Percentiles rank a stretch among this genome's conserved stretches.
phyloP scores from a whole-genome alignment of 2,329 filamentous ascomycete genomes.

The Tolypocladium ophioglossoides region DNA sequence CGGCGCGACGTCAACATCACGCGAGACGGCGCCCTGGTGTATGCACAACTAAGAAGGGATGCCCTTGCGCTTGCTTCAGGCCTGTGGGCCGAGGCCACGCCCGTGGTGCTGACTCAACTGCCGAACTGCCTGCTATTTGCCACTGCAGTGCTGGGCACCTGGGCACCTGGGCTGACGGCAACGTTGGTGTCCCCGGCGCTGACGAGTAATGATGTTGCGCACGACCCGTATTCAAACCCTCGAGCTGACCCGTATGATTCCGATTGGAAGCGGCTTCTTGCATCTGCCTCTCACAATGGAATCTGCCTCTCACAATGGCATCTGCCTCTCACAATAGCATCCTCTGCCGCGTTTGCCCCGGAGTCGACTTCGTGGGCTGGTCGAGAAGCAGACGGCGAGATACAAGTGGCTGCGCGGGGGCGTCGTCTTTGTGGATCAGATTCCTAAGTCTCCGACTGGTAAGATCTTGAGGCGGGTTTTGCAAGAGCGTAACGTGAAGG shows the following conservation, averaged over 20 bases:
- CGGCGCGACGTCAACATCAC: not conserved
- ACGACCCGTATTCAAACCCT: not conserved
- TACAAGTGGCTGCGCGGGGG: not conserved
- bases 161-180: not conserved
- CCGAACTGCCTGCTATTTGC: not conserved
- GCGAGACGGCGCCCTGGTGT: not conserved
- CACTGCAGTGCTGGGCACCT: not conserved
- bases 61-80: not conserved
- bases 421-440: not conserved
- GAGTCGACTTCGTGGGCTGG: not conserved
- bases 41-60: not conserved
- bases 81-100: not conserved
- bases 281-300: too few relatives aligned
- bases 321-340: too few relatives aligned
- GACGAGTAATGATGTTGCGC: not conserved
- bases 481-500: not conserved
- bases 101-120: not conserved
- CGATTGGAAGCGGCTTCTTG: not conserved
- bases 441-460: not conserved
- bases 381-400: not conserved
- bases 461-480: not conserved
- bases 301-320: too few relatives aligned
- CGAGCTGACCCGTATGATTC: not conserved
- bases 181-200: not conserved
- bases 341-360: too few relatives aligned